Evolutionary conservation across 1,139 yeast genomes (phyloP).

Genomic region (Pneumocystis sp.): DNA sequence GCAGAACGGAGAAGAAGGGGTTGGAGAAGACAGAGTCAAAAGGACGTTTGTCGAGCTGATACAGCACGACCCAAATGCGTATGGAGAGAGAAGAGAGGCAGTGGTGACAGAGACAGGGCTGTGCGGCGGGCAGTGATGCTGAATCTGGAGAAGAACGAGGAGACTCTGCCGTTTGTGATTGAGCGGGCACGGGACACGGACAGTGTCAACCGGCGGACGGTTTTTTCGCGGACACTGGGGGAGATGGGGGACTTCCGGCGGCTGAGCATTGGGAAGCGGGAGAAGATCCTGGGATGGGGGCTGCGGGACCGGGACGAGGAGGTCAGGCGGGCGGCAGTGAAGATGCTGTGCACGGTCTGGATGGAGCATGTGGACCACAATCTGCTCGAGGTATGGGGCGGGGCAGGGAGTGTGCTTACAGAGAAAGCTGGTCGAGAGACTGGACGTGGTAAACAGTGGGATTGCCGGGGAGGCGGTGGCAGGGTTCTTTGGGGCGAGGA

Average conservation of each 20-base stretch:
- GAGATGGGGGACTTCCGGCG: constrained; percentile 54
- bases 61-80: constrained; percentile 63
- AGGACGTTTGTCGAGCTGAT: constrained; percentile 40
- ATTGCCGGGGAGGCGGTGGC: constrained; percentile 55
- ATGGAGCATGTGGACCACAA: constrained; percentile 53
- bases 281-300: constrained; percentile 65
- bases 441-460: constrained; percentile 51
- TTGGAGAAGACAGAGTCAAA: constrained; percentile 23
- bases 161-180: constrained; percentile 45
- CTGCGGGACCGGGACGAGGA: constrained; percentile 65
- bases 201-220: constrained; percentile 52
- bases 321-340: constrained; percentile 58
- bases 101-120: constrained; percentile 36
- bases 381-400: constrained; percentile 37
- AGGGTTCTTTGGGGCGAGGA: constrained; percentile 44
- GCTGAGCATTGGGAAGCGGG: constrained; percentile 47
- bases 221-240: constrained; percentile 54
- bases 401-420: no score
- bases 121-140: constrained; percentile 74
- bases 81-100: constrained; percentile 12
- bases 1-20: constrained; percentile 42
- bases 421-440: constrained; percentile 41
- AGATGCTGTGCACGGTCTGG: constrained; percentile 63
- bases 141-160: constrained; percentile 43
- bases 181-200: constrained; percentile 77